phyloP scores from a whole-genome alignment of 2,329 filamentous ascomycete genomes.

The Monilinia fructicola region DNA sequence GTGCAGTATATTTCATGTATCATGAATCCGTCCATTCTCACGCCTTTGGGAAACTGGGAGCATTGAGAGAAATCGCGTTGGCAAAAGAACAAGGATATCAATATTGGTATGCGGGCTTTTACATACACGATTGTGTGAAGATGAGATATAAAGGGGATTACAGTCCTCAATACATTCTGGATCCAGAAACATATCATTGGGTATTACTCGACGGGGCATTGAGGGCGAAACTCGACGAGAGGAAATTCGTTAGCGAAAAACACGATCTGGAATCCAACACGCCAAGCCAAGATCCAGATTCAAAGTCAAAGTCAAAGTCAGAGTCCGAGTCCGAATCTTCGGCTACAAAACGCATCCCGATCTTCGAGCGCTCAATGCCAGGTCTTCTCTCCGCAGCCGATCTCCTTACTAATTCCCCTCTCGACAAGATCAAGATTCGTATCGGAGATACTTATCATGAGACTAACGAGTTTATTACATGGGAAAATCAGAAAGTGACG shows the following conservation, averaged over 20 bases:
- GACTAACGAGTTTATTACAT: slow-evolving; percentile 47
- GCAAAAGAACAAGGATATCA: slow-evolving; percentile 67
- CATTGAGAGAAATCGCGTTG: slow-evolving; percentile 69
- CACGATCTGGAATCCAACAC: not conserved
- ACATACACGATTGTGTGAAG: slow-evolving; percentile 78
- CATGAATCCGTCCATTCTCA: slow-evolving; percentile 70
- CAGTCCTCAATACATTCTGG: slow-evolving; percentile 69
- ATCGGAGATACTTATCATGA: slow-evolving; percentile 41
- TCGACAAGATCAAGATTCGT: slow-evolving; percentile 59
- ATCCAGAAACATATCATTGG: slow-evolving; percentile 66
- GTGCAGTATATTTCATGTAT: slow-evolving; percentile 82
- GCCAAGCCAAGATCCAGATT: slow-evolving; percentile 20
- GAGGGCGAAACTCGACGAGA: slow-evolving; percentile 48
- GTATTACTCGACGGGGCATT: slow-evolving; percentile 53
- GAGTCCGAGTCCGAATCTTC: slow-evolving; percentile 24
- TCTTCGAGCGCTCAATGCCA: slow-evolving; percentile 63
- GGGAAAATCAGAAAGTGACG: slow-evolving; percentile 54
- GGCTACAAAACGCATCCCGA: slow-evolving; percentile 40
- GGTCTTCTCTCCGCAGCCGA: slow-evolving; percentile 59
- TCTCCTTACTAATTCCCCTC: slow-evolving; percentile 51
- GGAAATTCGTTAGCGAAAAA: slow-evolving; percentile 36
- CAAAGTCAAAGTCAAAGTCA: slow-evolving; percentile 13
- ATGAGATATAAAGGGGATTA: slow-evolving; percentile 87
- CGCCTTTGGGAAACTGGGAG: slow-evolving; percentile 73
- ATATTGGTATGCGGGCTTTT: slow-evolving; percentile 83